Evolutionary conservation across 306 rosid species (phyloP), one percentile per base, ranked within the genome.

Genomic region (Cucumis melo): DNA sequence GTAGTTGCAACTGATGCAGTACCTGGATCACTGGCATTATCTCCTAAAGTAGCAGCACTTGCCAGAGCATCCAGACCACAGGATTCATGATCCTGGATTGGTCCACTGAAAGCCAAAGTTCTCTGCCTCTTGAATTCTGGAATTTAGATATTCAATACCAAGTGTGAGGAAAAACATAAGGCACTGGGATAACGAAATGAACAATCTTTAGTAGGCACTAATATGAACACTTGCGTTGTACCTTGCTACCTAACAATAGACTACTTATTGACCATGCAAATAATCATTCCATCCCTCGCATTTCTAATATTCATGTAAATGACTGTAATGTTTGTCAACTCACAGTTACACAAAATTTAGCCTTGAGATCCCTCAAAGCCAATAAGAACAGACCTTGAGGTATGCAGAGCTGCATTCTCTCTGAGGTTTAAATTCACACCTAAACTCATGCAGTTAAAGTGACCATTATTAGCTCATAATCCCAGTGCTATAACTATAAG

Each of bases 21-120:
- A 57, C 87, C 90, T 65, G 93, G 81, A 29, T 87, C 93, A 59
- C 90, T 82, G 66, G 63, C 87, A 79, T 79, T 85, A 77, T 91
- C 93, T 82, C 97, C 97, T 1, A 90, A 92, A 65, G 88, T 78
- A 62, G 97, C 95, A 74, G 97, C 99, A 83, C 85, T 88, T 57
- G 96, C 97, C 88, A 92, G 82, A 78, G 99, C 96, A 80, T 94
- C 95, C n/a, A 92, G 89, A 62, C 99, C 95, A 21, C 97, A 87
- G 27, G 94, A 85, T 82, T 87, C 96, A 38, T 60, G 85, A 64
- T 91, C 95, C 80, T 71, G 85, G 81, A 78, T 75, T 42, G 87
- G 84, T 82, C 87, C 79, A 23, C 80, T 83, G 91, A 82, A 78
- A 64, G 84, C 75, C 23, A 76, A 78, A 21, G 80, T 53, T 83